Evolutionary conservation across 371 early-diverging fungal genomes (phyloP).

Genomic region (Saksenaea vasiformis): DNA sequence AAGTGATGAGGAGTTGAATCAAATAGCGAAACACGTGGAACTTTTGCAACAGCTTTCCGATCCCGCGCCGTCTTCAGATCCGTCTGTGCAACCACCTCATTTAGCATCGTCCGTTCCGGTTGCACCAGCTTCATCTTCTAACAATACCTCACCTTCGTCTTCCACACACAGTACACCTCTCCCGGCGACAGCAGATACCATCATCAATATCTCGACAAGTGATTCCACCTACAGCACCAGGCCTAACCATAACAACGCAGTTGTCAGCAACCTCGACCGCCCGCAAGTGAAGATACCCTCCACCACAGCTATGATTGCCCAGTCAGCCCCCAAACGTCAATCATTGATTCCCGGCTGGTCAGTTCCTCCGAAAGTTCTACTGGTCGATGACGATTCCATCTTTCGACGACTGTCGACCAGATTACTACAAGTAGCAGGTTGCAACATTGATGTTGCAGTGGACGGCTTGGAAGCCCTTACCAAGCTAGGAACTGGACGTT

Average conservation of each 20-base stretch:
- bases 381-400: slow-evolving; percentile 78
- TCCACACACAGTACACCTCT: not conserved
- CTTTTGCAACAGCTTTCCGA: slow-evolving; percentile 8
- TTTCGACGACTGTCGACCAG: slow-evolving; percentile 64
- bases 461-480: slow-evolving; percentile 77
- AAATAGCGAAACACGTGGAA: slow-evolving; percentile 15
- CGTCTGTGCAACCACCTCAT: slow-evolving; percentile 1
- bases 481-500: slow-evolving; percentile 58
- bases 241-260: not conserved
- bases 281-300: slow-evolving; percentile 6
- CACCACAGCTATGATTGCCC: not conserved
- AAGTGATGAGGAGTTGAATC: slow-evolving; percentile 11
- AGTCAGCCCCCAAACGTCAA: slow-evolving; percentile 18
- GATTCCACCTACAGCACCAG: not conserved
- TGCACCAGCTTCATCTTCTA: not conserved
- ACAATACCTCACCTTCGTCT: not conserved
- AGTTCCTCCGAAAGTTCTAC: slow-evolving; percentile 66
- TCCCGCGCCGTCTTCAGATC: slow-evolving; percentile 7
- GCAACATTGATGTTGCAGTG: slow-evolving; percentile 71
- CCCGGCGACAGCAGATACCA: not conserved
- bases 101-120: not conserved
- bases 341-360: slow-evolving; percentile 52
- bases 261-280: not conserved
- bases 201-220: not conserved
- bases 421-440: slow-evolving; percentile 73